Evolutionary conservation across 768 basidiomycete genomes (phyloP), one percentile per base, ranked within the genome.

Genomic region (Termitomyces sp.): DNA sequence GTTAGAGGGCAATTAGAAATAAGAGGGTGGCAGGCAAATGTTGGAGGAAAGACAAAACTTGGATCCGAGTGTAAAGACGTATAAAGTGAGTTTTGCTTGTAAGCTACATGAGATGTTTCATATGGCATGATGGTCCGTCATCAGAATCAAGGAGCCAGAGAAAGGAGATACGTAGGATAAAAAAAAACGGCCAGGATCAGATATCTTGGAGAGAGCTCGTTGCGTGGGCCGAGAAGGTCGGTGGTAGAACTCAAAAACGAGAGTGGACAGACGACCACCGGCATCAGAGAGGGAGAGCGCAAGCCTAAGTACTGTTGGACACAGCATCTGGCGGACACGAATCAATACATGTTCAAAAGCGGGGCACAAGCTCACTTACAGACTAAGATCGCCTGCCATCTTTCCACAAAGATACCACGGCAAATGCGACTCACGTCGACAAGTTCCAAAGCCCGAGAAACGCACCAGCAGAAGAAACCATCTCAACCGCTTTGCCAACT

Each of bases 401-500:
- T 13, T 11, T 16, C 16, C 20, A 9, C 18, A 35, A 18, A 45
- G 24, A 50, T 28, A n/a, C 26, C 18, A 36, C 33, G 32, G 49
- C 56, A 46, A 18, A 11, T 18, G 24, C 13, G 38, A 14, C 11
- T 41, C 32, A 54, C 18, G 26, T 24, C 26, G 45, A 48, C 3
- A 48, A 13, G 11, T 69, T 62, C 80, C 80, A 81, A 38, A 79
- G 65, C 52, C 90, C 88, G 20, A 94, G 66, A 63, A 88, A 85
- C 45, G 89, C 88, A 20, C 90, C 86, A 2, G 92, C 92, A 52
- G 80, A 85, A 45, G 83, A 86, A 57, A 94, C 88, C 41, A 94
- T 89, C 54, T 88, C 90, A 20, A 86, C 89, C 24, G 92, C 78
- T 66, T 79, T 79, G 48, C 71, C 72, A 30, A 79, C 74, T 24